Conservation (phyloP, 2,329 filamentous ascomycete genomes). For the Aspergillus sp. region DNA sequence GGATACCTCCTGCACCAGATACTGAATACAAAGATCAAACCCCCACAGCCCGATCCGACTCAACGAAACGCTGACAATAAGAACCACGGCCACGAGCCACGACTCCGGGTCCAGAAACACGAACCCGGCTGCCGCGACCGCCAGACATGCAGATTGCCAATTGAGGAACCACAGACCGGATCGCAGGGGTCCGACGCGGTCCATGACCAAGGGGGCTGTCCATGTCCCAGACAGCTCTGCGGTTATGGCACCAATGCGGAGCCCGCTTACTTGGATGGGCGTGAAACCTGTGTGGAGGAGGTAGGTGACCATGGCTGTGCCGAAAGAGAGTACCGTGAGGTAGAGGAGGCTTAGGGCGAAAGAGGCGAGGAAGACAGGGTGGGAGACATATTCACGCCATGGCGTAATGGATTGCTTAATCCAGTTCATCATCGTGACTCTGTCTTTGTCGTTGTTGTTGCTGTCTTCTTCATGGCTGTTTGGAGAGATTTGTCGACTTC, state of each 20-base stretch:
- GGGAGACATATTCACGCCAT: conserved; percentile 21
- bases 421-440: neutral
- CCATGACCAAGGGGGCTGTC: conserved; percentile 44
- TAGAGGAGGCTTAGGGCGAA: conserved; percentile 45
- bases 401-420: conserved; percentile 4
- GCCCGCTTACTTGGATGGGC: conserved; percentile 40
- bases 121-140: conserved; percentile 39
- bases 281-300: conserved; percentile 44
- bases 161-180: conserved; percentile 62
- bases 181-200: conserved; percentile 50
- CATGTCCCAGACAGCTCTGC: conserved; percentile 50
- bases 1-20: conserved; percentile 52
- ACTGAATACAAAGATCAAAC: conserved; percentile 53
- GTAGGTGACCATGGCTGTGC: conserved; percentile 49
- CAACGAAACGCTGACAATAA: conserved; percentile 46
- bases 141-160: conserved; percentile 56
- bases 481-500: neutral
- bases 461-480: no score
- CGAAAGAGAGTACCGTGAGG: conserved; percentile 49
- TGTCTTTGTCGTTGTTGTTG: neutral
- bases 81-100: conserved; percentile 36
- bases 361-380: conserved; percentile 37
- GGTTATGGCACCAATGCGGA: conserved; percentile 40
- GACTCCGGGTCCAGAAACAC: conserved; percentile 23
- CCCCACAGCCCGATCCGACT: conserved; percentile 56